A percentile compares a stretch with the other conserved stretches of the same genome.
Conservation (phyloP, 495 filamentous ascomycete species). For the Tuber indicum region DNA sequence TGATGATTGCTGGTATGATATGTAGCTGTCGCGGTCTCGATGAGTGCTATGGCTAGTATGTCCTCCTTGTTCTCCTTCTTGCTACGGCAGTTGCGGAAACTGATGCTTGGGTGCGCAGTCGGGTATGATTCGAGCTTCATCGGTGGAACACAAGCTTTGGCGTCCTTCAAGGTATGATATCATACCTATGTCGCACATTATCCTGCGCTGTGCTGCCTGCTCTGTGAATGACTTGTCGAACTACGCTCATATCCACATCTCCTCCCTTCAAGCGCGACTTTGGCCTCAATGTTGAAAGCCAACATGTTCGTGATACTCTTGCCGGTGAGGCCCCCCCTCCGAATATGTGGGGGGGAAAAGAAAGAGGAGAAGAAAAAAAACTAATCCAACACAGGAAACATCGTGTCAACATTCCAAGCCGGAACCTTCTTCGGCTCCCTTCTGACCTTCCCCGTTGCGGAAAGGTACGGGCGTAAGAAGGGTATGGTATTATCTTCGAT, state of each 20-base stretch:
- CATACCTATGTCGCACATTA: background rate
- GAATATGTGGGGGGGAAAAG: background rate
- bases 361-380: background rate
- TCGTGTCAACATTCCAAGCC: conserved; percentile 42
- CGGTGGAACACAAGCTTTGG: conserved; percentile 58
- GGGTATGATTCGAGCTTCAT: conserved; percentile 68
- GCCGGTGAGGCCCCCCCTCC: conserved; percentile 19
- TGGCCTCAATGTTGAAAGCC: conserved; percentile 23
- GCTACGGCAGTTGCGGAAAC: background rate
- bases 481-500: conserved; percentile 32
- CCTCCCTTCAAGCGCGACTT: conserved; percentile 36
- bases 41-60: conserved; percentile 33
- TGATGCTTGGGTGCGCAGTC: conserved; percentile 33
- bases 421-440: conserved; percentile 45
- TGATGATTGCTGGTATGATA: conserved; percentile 6
- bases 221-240: background rate
- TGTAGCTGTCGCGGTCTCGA: conserved; percentile 35
- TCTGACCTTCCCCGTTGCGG: conserved; percentile 40
- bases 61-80: background rate
- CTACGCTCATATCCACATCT: background rate
- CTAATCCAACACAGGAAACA: conserved; percentile 32
- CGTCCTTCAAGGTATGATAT: conserved; percentile 49
- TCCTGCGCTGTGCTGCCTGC: background rate
- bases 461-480: conserved; percentile 41
- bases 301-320: conserved; percentile 31